These are phyloP conservation scores for Talaromyces piceae DNA, from an alignment of 2,329 filamentous ascomycete species.

Conservation along the genomic window DNA sequence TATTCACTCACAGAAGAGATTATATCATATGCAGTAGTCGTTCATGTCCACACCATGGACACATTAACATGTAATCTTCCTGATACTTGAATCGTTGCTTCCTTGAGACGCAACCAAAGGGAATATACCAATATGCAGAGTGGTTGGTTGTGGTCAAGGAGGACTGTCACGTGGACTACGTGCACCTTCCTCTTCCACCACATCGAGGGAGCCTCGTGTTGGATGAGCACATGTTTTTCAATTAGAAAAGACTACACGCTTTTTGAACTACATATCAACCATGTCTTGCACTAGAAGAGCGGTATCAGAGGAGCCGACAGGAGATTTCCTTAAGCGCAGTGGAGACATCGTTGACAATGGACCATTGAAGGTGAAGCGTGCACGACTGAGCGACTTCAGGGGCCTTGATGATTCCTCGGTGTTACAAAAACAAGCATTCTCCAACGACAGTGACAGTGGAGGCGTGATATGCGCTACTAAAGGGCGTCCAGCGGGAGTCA, in stretches of 20 bases:
- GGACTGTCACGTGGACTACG: not conserved
- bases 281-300: not conserved
- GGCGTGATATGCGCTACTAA: not conserved
- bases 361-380: not conserved
- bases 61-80: no score
- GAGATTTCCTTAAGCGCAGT: not conserved
- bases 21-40: no score
- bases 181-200: not conserved
- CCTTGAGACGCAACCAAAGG: not conserved
- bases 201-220: no score
- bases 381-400: not conserved
- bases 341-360: not conserved
- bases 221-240: no score
- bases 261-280: no score
- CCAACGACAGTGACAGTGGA: not conserved
- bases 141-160: not conserved
- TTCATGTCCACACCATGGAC: no score
- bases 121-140: not conserved
- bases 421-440: not conserved
- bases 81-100: no score
- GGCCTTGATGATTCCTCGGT: not conserved
- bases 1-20: no score
- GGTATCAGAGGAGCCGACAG: not conserved
- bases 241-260: no score
- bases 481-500: not conserved